Percentiles rank a stretch among this genome's conserved stretches.
phyloP scores from a whole-genome alignment of 768 basidiomycete species.

The Tricholoma bakamatsutake region DNA sequence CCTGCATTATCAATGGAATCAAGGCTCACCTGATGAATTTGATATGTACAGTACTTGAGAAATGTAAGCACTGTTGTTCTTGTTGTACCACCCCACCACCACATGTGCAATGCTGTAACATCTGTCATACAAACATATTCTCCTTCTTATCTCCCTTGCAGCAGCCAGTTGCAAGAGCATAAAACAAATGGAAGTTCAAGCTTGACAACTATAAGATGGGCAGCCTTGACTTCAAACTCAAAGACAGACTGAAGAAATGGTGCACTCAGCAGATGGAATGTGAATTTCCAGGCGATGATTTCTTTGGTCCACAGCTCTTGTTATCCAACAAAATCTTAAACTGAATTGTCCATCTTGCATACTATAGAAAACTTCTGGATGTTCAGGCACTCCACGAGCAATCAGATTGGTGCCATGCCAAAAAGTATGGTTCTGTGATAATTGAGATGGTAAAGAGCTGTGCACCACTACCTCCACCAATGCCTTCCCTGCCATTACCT shows the following conservation, averaged over 20 bases:
- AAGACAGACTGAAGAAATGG: not conserved
- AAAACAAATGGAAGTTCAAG: not conserved
- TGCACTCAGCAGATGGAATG: not conserved
- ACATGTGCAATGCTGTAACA: constrained; percentile 6
- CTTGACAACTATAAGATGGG: not conserved
- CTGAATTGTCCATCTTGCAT: not conserved
- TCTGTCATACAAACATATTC: constrained; percentile 1
- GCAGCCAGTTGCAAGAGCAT: not conserved
- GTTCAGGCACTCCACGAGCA: constrained; percentile 6
- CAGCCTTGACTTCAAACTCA: not conserved
- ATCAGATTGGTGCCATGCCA: constrained; percentile 13
- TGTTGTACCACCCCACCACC: not conserved
- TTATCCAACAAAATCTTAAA: not conserved
- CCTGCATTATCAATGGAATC: not conserved
- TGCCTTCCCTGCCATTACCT: not conserved
- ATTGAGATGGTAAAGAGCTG: not conserved
- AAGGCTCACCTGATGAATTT: not conserved
- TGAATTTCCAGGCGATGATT: not conserved
- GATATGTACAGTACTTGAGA: not conserved
- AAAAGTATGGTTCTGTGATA: constrained; percentile 6
- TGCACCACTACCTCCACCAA: not conserved
- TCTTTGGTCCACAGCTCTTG: not conserved
- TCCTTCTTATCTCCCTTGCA: not conserved
- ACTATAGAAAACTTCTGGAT: not conserved
- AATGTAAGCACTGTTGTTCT: constrained; percentile 2